Evolutionary conservation across 2,329 filamentous ascomycete genomes (phyloP).

Genomic region (Epichloe gansuensis): DNA sequence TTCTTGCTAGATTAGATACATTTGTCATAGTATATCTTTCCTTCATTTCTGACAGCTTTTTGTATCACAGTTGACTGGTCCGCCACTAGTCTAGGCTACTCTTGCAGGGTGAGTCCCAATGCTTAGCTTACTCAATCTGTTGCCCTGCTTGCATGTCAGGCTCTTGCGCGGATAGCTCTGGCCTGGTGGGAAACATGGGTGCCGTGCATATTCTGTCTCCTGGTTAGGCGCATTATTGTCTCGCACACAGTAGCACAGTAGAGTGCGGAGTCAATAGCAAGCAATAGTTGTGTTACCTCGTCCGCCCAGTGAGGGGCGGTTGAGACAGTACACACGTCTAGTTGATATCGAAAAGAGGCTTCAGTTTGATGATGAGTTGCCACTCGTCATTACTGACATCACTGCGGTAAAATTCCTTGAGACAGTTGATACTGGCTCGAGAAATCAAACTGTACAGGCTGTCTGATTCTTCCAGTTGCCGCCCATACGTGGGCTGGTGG

Average conservation of each 20-base stretch:
- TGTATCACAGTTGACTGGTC: background rate
- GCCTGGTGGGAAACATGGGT: too few species aligned
- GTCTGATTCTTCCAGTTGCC: constrained; percentile 88
- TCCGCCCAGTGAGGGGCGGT: background rate
- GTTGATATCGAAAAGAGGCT: constrained; percentile 81
- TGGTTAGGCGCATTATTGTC: too few species aligned
- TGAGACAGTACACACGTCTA: constrained; percentile 26
- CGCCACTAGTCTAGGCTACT: background rate
- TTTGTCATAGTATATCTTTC: background rate
- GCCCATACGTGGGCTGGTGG: constrained; percentile 87
- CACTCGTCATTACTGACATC: constrained; percentile 91
- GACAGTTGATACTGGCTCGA: constrained; percentile 76
- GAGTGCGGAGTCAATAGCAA: background rate
- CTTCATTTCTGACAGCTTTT: background rate
- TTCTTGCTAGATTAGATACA: background rate
- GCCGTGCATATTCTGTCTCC: too few species aligned
- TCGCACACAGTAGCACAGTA: background rate
- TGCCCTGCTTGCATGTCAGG: background rate
- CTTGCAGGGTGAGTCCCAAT: background rate
- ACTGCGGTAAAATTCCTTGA: constrained; percentile 89
- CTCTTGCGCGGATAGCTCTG: background rate
- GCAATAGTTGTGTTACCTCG: background rate
- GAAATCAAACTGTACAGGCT: constrained; percentile 79
- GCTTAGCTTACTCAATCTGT: background rate
- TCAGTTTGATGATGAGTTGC: constrained; percentile 88